Evolutionary conservation across 805 yeast species (phyloP), one percentile per base, ranked within the genome.

Genomic region (Sporopachydermia lactativora): DNA sequence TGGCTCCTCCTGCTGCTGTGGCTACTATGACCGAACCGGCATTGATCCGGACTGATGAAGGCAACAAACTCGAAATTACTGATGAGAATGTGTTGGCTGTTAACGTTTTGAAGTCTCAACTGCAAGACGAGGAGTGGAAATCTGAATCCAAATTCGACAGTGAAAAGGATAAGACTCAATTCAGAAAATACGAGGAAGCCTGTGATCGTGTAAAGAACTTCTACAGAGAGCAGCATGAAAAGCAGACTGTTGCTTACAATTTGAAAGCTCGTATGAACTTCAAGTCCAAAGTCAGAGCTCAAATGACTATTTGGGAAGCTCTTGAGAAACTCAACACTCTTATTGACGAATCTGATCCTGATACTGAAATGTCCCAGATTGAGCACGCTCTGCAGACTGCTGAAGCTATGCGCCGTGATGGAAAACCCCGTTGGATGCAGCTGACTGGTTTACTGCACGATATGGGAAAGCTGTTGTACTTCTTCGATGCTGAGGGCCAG

Each of bases 351-450:
- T 71, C 79, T 40, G 86, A 78, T 52, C 86, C 86, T 0, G 86
- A 78, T 53, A 78, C 84, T 0, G 82, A 77, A 51, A 60, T 78
- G 16, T 75, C 83, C 0, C 85, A 78, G 49, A 78, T 78, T 40
- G 84, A 78, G 48, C 86, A 78, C 53, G 84, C 84, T 2, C 52
- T 78, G 17, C 85, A 78, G 54, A 78, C 85, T 0, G 85, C 85
- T 3, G 84, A 78, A 51, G 83, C 84, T 3, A 78, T 78, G 40
- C 58, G 83, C 47, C 59, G 68, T 42, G 85, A 77, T 48, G 70
- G 71, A 2, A 73, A 75, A 51, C 86, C 86, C 1, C 57, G 83
- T 19, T 78, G 86, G 86, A 77, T 78, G 64, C 85, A 78, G 54
- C 57, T 78, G 17, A 83, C 78, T 4, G 86, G 86, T 1, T 57